phyloP scores from a whole-genome alignment of 2,329 filamentous ascomycete species.

The Exophiala calicioides region DNA sequence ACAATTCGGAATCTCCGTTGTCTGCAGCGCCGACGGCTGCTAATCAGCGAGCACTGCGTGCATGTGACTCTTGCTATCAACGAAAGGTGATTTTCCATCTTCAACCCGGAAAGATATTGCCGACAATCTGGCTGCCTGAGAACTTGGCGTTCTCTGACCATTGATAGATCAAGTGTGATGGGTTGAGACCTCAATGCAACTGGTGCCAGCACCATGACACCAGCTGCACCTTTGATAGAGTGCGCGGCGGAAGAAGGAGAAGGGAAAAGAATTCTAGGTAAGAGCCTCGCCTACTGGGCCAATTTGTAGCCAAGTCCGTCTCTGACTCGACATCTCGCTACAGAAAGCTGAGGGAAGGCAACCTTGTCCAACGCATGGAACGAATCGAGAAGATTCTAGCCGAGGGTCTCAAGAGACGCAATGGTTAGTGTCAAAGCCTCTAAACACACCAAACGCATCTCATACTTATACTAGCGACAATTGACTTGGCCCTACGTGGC shows the following conservation, averaged over 20 bases:
- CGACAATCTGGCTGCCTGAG: no score
- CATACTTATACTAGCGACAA: not conserved
- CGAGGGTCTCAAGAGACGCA: constrained; percentile 31
- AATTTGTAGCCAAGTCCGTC: not conserved
- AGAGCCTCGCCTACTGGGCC: not conserved
- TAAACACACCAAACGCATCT: not conserved
- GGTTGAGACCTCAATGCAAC: constrained; percentile 12
- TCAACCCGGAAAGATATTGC: no score
- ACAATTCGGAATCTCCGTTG: constrained; percentile 2
- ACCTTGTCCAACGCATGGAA: constrained; percentile 43
- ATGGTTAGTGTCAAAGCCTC: constrained; percentile 3
- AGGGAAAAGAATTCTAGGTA: constrained; percentile 21
- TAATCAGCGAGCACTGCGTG: constrained; percentile 24
- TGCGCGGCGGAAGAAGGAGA: constrained; percentile 32
- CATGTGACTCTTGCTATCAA: constrained; percentile 54
- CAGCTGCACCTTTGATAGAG: constrained; percentile 50
- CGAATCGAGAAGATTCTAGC: constrained; percentile 44
- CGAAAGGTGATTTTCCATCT: constrained; percentile 44
- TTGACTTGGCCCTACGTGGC: not conserved
- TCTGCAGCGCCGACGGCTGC: not conserved
- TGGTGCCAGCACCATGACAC: constrained; percentile 15
- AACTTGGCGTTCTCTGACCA: constrained; percentile 5
- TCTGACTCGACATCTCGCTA: not conserved
- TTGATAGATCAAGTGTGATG: constrained; percentile 52
- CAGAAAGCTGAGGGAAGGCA: constrained; percentile 30